Evolutionary conservation across 2,329 filamentous ascomycete species (phyloP).

Genomic region (Aspergillus amoenus): DNA sequence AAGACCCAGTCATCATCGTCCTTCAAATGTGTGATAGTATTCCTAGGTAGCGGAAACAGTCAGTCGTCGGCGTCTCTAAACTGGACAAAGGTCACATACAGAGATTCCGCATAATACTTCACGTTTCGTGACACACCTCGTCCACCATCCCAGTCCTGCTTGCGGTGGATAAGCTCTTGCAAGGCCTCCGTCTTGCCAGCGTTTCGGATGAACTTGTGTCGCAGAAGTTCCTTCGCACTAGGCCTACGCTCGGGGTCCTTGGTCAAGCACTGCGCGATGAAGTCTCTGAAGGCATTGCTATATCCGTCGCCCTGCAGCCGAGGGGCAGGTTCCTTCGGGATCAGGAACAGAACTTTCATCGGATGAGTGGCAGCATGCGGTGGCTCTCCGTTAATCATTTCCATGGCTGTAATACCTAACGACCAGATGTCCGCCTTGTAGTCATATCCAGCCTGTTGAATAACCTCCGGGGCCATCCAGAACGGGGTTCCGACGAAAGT

Average conservation of each 20-base stretch:
- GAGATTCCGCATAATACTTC: slow-evolving; percentile 90
- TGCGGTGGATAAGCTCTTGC: slow-evolving; percentile 79
- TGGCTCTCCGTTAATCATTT: slow-evolving; percentile 85
- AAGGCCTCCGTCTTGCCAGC: slow-evolving; percentile 86
- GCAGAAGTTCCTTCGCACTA: slow-evolving; percentile 80
- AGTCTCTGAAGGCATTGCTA: slow-evolving; percentile 90
- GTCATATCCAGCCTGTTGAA: slow-evolving; percentile 79
- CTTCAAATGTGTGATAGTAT: slow-evolving; percentile 59
- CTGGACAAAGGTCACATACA: slow-evolving; percentile 48
- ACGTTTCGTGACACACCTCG: slow-evolving; percentile 68
- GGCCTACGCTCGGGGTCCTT: slow-evolving; percentile 87
- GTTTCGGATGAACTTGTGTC: slow-evolving; percentile 81
- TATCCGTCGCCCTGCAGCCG: slow-evolving; percentile 77
- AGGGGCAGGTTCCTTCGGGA: slow-evolving; percentile 84
- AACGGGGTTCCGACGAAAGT: slow-evolving; percentile 97
- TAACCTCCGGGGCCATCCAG: slow-evolving; percentile 96
- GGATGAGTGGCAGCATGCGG: slow-evolving; percentile 82
- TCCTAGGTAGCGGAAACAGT: slow-evolving; percentile 38
- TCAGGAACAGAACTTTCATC: slow-evolving; percentile 91
- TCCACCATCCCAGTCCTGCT: slow-evolving; percentile 77
- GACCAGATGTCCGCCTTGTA: slow-evolving; percentile 96
- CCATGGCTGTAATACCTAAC: slow-evolving; percentile 85
- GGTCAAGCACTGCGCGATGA: slow-evolving; percentile 82
- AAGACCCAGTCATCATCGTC: slow-evolving; percentile 92
- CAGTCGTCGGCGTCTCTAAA: slow-evolving; percentile 19